Percentiles rank a stretch among this genome's conserved stretches.
These are phyloP conservation scores for Paracamarosporium sp. DNA, from an alignment of 2,329 filamentous ascomycete genomes.

Conservation along the genomic window DNA sequence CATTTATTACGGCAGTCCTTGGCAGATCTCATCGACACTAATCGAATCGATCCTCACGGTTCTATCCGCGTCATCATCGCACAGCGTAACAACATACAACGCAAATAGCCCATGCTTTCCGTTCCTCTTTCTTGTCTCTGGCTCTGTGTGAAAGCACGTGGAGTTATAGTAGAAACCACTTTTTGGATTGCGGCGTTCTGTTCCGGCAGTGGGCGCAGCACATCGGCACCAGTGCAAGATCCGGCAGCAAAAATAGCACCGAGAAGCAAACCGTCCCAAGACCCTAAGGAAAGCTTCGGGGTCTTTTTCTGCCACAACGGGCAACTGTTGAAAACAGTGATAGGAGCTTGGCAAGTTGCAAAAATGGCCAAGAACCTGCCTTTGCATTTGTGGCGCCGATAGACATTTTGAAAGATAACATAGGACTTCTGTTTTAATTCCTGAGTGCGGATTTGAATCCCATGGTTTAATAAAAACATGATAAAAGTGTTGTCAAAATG, in stretches of 20 bases:
- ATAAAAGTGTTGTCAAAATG: too few species aligned
- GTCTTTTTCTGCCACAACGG: not conserved
- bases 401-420: too few species aligned
- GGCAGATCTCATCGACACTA: not conserved
- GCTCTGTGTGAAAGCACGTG: too few species aligned
- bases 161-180: too few species aligned
- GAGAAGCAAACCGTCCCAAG: not conserved
- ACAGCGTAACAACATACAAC: not conserved
- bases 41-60: not conserved
- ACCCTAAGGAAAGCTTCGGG: conserved; percentile 1
- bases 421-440: too few species aligned
- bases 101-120: too few species aligned
- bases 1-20: not conserved
- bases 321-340: conserved; percentile 3
- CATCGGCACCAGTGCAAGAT: not conserved
- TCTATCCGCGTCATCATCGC: not conserved
- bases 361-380: not conserved
- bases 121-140: too few species aligned
- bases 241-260: not conserved
- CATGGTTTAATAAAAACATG: too few species aligned
- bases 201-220: too few species aligned
- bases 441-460: too few species aligned
- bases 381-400: not conserved
- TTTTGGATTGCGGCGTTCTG: too few species aligned
- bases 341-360: not conserved